Percentiles rank a stretch among this genome's conserved stretches.
Evolutionary conservation across 192 early-diverging fungal genomes (phyloP).

Genomic region (Helicostylum pulchrum): DNA sequence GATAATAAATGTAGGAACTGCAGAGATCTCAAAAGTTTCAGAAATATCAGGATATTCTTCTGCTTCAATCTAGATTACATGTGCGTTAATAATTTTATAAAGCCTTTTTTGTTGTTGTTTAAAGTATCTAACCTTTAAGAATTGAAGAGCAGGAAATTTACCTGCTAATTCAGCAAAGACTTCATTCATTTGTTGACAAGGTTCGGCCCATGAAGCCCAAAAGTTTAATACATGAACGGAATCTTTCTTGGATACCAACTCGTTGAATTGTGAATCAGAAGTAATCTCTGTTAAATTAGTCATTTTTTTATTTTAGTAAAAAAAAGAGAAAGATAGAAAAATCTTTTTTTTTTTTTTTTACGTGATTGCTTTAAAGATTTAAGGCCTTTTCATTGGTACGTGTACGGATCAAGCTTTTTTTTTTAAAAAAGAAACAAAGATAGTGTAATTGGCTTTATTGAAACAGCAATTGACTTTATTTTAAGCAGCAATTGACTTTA

Average conservation of each 20-base stretch:
- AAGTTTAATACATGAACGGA: constrained; percentile 73
- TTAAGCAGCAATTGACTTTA: too few relatives aligned
- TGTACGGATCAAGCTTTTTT: too few relatives aligned
- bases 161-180: constrained; percentile 83
- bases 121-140: constrained; percentile 65
- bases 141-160: constrained; percentile 72
- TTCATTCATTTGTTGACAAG: constrained; percentile 89
- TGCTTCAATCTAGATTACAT: constrained; percentile 65
- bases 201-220: constrained; percentile 87
- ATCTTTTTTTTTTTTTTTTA: not conserved
- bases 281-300: constrained; percentile 44
- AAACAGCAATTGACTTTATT: too few relatives aligned
- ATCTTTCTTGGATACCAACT: constrained; percentile 28
- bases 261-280: constrained; percentile 42
- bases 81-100: too few relatives aligned
- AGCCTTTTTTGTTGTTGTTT: not conserved
- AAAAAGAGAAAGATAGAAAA: constrained; percentile 7
- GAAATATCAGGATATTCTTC: constrained; percentile 88
- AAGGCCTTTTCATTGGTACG: too few relatives aligned
- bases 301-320: constrained; percentile 16
- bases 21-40: constrained; percentile 83
- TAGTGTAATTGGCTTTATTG: too few relatives aligned
- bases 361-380: too few relatives aligned
- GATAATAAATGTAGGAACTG: constrained; percentile 89
- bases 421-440: too few relatives aligned